Conservation (phyloP, 352 stramenopile species). For the Globisporangium alternatum region DNA sequence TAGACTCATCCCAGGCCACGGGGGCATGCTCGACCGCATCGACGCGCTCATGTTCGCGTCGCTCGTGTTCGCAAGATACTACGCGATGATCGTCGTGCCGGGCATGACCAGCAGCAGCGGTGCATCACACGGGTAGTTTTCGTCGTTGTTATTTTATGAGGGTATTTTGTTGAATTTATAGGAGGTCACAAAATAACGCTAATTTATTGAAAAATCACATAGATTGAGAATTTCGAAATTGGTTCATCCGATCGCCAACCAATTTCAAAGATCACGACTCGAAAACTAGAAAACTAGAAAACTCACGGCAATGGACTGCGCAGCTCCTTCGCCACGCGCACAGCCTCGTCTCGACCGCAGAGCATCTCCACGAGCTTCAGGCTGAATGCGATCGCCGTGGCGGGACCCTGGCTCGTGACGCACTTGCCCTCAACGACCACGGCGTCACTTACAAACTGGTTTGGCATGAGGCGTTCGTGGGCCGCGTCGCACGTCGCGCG, state of each 20-base stretch:
- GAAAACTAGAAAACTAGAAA: background rate
- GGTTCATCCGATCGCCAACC: background rate
- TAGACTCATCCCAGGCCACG: conserved; percentile 94
- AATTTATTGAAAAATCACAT: conserved; percentile 11
- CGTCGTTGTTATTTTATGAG: background rate
- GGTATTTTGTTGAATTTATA: background rate
- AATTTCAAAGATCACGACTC: background rate
- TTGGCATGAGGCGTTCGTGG: conserved; percentile 39
- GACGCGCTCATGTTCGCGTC: conserved; percentile 93
- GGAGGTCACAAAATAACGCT: background rate
- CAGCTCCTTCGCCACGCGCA: conserved; percentile 39
- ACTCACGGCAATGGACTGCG: conserved; percentile 17
- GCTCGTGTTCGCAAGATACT: conserved; percentile 66
- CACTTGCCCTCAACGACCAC: conserved; percentile 57
- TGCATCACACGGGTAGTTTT: background rate
- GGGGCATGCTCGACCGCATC: conserved; percentile 94
- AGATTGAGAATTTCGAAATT: background rate
- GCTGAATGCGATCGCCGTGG: conserved; percentile 43
- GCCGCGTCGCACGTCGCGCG: conserved; percentile 52
- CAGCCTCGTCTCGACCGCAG: conserved; percentile 37
- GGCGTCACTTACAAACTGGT: conserved; percentile 44
- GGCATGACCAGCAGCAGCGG: conserved; percentile 2
- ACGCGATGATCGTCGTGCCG: conserved; percentile 37
- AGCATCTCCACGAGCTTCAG: conserved; percentile 58
- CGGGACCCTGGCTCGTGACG: conserved; percentile 61